Base-by-base conservation (phyloP, 345 rosid species). In the Chamaenerion angustifolium region DNA sequence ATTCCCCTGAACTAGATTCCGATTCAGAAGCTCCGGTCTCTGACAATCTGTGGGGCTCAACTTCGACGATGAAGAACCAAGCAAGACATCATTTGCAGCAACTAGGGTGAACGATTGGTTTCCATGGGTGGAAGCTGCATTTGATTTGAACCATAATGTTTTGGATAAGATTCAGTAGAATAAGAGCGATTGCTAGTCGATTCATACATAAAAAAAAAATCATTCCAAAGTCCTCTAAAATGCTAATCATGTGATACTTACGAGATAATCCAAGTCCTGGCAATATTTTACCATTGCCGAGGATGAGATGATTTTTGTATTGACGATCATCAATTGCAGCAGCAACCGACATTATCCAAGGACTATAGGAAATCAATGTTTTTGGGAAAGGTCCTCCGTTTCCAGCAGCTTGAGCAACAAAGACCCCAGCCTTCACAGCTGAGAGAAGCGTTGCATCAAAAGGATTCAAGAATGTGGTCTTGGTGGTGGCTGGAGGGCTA, bases 301-400 rank as follows among this genome's bases (percentile, higher is more conserved):
- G 69, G 44, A 68, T 77, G 42, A 92, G 71, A 79, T 87, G 96
- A 54, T 88, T 87, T 65, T 92, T 84, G 65, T 92, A 92, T 76
- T 95, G 77, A 10, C 96, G 82, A 56, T 87, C 98, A 71, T 92
- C 96, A 45, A 92, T 78, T 43, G 98, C 96, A 56, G 98, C 96
- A 37, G 95, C 98, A 16, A 92, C 98, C 68, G 96, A 67, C 47
- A 85, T 69, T 63, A 88, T 84, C 98, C 98, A 87, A 37, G 96
- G 98, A 74, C 98, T 87, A 62, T 87, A 92, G 6, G 98, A 82
- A 51, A 92, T 84, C 75, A 92, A 53, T 43, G 95, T 88, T 79
- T 84, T 88, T 2, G 96, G 94, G 60, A 88, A 92, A 67, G 96
- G 96, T 27, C 98, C 98, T 25, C 98, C 96, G 59, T 92, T 92